Percentiles rank a stretch among this genome's conserved stretches.
These are phyloP conservation scores for Crithidia fasciculata DNA, from an alignment of 208 protist genomes.

Conservation along the genomic window DNA sequence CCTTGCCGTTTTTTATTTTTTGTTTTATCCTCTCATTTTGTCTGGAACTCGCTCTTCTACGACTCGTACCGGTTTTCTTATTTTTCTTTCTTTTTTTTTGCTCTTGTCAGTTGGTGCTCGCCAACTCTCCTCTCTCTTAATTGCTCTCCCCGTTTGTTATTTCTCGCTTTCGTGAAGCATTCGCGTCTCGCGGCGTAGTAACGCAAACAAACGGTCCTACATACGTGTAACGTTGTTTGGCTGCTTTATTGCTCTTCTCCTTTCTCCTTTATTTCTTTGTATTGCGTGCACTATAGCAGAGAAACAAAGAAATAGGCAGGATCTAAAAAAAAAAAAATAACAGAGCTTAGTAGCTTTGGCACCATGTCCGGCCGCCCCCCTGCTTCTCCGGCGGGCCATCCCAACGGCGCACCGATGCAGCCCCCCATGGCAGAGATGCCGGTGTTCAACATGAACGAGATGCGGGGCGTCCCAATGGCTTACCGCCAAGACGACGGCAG, in stretches of 20 bases:
- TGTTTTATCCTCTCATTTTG: not conserved
- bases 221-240: no score
- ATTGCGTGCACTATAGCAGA: no score
- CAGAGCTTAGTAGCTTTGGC: no score
- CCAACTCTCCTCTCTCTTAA: no score
- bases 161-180: not conserved
- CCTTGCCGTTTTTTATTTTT: not conserved
- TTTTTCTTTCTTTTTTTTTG: conserved; percentile 1
- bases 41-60: not conserved
- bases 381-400: no score
- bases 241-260: no score
- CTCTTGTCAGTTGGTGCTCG: no score
- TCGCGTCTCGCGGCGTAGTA: not conserved
- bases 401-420: not conserved
- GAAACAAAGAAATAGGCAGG: no score
- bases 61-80: not conserved
- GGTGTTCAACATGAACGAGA: not conserved
- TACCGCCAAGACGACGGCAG: conserved; percentile 19
- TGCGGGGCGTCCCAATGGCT: conserved; percentile 16
- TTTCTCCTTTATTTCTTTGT: no score
- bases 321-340: no score
- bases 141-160: not conserved
- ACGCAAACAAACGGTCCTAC: no score
- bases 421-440: not conserved
- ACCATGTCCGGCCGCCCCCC: no score